A percentile compares a stretch with the other conserved stretches of the same genome.
These are phyloP conservation scores for Vigna unguiculata DNA, from an alignment of 306 rosid genomes.

Conservation along the genomic window DNA sequence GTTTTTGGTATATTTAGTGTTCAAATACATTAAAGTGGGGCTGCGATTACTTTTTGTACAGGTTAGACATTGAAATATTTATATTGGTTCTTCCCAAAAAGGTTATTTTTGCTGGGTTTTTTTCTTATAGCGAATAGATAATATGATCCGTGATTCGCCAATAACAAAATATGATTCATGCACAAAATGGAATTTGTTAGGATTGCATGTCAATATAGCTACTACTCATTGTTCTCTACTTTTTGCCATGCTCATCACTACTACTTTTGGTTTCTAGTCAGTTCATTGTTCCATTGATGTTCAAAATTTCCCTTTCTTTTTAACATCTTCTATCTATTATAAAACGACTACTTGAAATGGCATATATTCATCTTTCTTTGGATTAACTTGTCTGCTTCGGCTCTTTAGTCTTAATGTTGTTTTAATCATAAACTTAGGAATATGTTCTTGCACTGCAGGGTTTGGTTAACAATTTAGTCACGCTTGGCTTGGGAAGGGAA, in stretches of 20 bases:
- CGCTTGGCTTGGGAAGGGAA: slow-evolving; percentile 95
- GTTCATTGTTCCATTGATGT: not conserved
- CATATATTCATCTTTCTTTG: slow-evolving; percentile 5
- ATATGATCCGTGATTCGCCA: not conserved
- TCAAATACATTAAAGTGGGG: not conserved
- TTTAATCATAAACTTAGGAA: slow-evolving; percentile 17
- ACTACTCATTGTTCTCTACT: not conserved
- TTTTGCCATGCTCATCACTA: slow-evolving; percentile 17
- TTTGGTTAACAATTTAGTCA: slow-evolving; percentile 78
- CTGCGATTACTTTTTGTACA: slow-evolving; percentile 14
- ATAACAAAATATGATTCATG: not conserved
- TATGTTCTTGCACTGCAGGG: slow-evolving; percentile 64
- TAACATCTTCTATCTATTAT: not conserved
- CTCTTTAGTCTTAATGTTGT: not conserved
- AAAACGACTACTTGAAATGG: slow-evolving; percentile 17
- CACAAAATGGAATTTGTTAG: not conserved
- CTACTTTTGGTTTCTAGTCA: not conserved
- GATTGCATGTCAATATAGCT: not conserved
- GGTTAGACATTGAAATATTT: not conserved
- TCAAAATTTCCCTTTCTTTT: slow-evolving; percentile 1
- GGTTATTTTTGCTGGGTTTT: slow-evolving; percentile 6
- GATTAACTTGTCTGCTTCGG: slow-evolving; percentile 29
- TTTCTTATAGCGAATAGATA: not conserved
- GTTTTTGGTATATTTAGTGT: slow-evolving; percentile 8
- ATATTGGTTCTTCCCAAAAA: slow-evolving; percentile 2